phyloP scores from a whole-genome alignment of 257 asterid genomes.

The Petrea volubilis region DNA sequence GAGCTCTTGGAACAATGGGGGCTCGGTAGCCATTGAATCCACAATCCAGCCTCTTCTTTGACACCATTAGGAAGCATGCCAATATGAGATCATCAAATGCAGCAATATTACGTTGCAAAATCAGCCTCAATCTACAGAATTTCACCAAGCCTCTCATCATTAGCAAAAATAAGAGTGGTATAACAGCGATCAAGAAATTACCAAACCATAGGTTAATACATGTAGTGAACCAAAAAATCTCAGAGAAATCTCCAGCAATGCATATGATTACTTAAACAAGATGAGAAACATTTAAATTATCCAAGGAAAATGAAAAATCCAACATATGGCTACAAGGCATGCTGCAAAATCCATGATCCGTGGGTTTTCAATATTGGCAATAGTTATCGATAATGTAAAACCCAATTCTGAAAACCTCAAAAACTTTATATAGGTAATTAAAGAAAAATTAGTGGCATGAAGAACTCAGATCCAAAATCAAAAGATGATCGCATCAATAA shows the following conservation, averaged over 20 bases:
- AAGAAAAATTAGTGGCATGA: background rate
- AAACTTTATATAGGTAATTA: background rate
- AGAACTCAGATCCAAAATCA: conserved; percentile 23
- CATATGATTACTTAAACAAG: background rate
- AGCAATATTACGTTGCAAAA: conserved; percentile 18
- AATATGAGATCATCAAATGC: conserved; percentile 40
- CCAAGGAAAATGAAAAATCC: background rate
- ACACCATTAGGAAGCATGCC: conserved; percentile 70
- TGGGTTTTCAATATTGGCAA: background rate
- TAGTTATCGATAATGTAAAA: background rate
- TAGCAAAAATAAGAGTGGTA: background rate
- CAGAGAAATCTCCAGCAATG: background rate
- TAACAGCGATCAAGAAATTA: background rate
- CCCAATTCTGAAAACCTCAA: background rate
- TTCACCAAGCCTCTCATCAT: conserved; percentile 7
- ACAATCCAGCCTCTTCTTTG: conserved; percentile 53
- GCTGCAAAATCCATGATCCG: background rate
- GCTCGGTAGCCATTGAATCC: conserved; percentile 44
- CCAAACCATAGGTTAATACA: background rate
- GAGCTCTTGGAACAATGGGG: conserved; percentile 70
- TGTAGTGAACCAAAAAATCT: background rate
- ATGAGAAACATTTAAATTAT: background rate
- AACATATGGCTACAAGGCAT: background rate
- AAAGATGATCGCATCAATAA: background rate
- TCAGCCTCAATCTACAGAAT: conserved; percentile 41